phyloP scores from a whole-genome alignment of 2,329 filamentous ascomycete genomes.

The Camillea tinctor region DNA sequence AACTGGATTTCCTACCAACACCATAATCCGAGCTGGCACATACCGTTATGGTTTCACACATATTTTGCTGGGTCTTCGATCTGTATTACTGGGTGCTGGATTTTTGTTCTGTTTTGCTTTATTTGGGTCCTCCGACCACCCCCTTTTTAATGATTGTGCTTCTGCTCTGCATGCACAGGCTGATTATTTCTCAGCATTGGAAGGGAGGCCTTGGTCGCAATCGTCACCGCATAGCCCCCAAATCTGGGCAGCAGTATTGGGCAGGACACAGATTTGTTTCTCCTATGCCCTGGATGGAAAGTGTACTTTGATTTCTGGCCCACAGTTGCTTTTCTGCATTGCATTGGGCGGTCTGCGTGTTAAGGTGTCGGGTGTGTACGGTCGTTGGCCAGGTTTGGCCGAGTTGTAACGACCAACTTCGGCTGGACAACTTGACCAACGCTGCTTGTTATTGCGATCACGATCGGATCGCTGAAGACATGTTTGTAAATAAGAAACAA shows the following conservation, averaged over 20 bases:
- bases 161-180: background rate
- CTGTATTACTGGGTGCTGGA: background rate
- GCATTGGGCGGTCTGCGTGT: background rate
- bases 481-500: background rate
- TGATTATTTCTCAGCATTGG: background rate
- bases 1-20: background rate
- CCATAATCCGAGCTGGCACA: background rate
- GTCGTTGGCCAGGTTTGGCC: background rate
- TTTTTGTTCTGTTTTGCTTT: background rate
- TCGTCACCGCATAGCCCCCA: background rate
- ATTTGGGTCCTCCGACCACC: background rate
- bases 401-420: background rate
- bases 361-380: background rate
- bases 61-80: background rate
- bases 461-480: background rate
- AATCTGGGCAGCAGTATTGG: background rate
- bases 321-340: background rate
- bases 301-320: background rate
- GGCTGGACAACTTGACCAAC: background rate
- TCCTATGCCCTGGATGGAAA: background rate
- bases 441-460: background rate
- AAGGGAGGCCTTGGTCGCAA: background rate
- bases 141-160: background rate
- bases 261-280: background rate
- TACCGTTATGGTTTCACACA: background rate